phyloP scores from a whole-genome alignment of 139 green algal genomes.

The Medakamo hakoo region DNA sequence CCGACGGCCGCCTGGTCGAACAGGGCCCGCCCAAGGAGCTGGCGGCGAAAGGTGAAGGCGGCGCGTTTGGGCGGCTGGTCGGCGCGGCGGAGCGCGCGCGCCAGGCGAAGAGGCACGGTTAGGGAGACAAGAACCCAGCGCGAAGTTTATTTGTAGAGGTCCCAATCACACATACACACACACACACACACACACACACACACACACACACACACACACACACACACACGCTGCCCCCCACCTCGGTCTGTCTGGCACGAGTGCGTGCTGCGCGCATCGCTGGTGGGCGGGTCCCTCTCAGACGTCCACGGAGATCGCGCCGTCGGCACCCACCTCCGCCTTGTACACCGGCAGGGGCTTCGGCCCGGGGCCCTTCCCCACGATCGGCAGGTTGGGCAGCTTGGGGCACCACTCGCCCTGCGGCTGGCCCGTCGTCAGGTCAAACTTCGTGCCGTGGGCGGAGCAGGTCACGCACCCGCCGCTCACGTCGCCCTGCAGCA shows the following conservation, averaged over 20 bases:
- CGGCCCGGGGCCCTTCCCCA: conserved; percentile 9
- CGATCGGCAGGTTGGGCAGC: conserved; percentile 12
- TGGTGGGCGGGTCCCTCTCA: too few relatives aligned
- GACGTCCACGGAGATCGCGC: neutral
- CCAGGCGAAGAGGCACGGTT: too few relatives aligned
- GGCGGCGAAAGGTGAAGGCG: too few relatives aligned
- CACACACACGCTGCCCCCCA: too few relatives aligned
- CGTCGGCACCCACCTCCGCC: neutral
- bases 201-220: too few relatives aligned
- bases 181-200: too few relatives aligned
- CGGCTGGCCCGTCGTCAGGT: conserved; percentile 3
- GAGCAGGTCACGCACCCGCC: conserved; percentile 5
- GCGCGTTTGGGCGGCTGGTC: neutral
- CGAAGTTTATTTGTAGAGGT: too few relatives aligned
- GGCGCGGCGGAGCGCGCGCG: too few relatives aligned
- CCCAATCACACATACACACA: too few relatives aligned
- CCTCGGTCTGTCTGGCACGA: too few relatives aligned
- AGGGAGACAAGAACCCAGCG: too few relatives aligned
- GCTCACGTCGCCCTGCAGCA: conserved; percentile 6
- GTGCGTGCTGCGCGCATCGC: too few relatives aligned
- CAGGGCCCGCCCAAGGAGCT: neutral
- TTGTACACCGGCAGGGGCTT: conserved; percentile 1
- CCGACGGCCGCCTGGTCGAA: neutral
- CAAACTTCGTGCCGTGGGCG: conserved; percentile 12
- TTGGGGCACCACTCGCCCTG: conserved; percentile 19